Evolutionary conservation across 192 early-diverging fungal species (phyloP).

Genomic region (Backusella tarrabulga): DNA sequence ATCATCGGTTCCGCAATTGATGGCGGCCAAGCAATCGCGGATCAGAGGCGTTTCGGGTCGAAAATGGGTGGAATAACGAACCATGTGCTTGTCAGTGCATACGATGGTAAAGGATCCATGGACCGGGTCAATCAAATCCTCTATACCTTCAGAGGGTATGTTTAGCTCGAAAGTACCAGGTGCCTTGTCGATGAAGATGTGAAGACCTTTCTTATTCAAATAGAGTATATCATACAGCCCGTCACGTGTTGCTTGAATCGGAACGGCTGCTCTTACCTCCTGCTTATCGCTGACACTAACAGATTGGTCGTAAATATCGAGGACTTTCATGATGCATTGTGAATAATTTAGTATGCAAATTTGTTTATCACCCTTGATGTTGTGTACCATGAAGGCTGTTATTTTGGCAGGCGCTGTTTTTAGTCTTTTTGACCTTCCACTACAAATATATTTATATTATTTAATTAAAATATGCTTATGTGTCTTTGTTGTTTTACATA

Average conservation of each 20-base stretch:
- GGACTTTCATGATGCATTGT: not conserved
- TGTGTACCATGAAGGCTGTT: constrained; percentile 3
- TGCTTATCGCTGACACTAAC: not conserved
- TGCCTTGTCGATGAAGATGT: not conserved
- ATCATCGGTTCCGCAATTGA: constrained; percentile 2
- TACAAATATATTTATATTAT: not conserved
- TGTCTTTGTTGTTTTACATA: not conserved
- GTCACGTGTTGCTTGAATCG: constrained; percentile 2
- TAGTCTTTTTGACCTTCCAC: not conserved
- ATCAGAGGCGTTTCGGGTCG: not conserved
- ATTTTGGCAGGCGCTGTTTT: not conserved
- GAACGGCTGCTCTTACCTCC: not conserved
- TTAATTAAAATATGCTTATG: not conserved
- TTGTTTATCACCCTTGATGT: not conserved
- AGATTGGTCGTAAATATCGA: not conserved
- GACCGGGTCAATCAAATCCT: not conserved
- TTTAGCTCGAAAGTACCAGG: not conserved
- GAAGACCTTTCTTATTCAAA: not conserved
- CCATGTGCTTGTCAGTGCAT: not conserved
- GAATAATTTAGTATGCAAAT: constrained; percentile 13
- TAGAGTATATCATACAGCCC: constrained; percentile 2
- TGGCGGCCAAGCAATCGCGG: constrained; percentile 10
- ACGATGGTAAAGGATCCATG: constrained; percentile 1
- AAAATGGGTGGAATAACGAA: not conserved
- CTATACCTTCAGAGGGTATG: not conserved